Base-by-base conservation (phyloP, 352 stramenopile species). In the Phytophthora fragariae region DNA sequence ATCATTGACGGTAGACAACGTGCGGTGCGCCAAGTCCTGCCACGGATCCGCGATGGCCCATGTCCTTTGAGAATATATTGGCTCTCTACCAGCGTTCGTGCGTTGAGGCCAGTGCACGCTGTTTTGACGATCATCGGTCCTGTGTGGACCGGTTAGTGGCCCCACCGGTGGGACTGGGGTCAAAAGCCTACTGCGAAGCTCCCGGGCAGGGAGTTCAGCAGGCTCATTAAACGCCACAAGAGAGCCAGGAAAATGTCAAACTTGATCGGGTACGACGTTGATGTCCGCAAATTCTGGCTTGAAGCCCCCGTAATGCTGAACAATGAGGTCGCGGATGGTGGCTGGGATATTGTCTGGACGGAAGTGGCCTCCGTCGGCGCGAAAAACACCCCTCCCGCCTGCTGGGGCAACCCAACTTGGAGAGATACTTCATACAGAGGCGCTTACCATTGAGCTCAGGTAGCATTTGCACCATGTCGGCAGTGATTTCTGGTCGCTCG, bases 361-460 rank as follows among this genome's bases (percentile, higher is more conserved):
- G 17, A 49, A 67, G 21, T 60, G 58, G 5, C 61, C 61, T 14
- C n/a, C 50, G 17, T 8, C 24, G 11, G 2, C 24, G 10, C n/a
- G 24, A 29, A 12, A 67, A 67, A 41, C 33, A 67, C 0, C 50
- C 60, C 5, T 44, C 35, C 2, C 37, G 49, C 3, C 50, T 31
- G 15, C 47, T 59, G 0, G 60, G 49, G 33, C 60, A 59, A 9
- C 50, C 49, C 31, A 67, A 14, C 2, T 59, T 59, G 4, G 60
- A 67, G 1, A 60, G 14, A 41, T 54, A 67, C 33, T 67, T 67
- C 49, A 67, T 67, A 24, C 60, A 67, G 11, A 67, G 50, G 11
- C 1, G 47, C 33, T 67, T 58, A 0, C 37, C 60, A 41, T 67
- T 41, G 0, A 60, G 5, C 9, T 46, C 47, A 1, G 49, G 60